These are phyloP conservation scores for Mucor racemosus DNA, from an alignment of 371 early-diverging fungal genomes.

Conservation along the genomic window DNA sequence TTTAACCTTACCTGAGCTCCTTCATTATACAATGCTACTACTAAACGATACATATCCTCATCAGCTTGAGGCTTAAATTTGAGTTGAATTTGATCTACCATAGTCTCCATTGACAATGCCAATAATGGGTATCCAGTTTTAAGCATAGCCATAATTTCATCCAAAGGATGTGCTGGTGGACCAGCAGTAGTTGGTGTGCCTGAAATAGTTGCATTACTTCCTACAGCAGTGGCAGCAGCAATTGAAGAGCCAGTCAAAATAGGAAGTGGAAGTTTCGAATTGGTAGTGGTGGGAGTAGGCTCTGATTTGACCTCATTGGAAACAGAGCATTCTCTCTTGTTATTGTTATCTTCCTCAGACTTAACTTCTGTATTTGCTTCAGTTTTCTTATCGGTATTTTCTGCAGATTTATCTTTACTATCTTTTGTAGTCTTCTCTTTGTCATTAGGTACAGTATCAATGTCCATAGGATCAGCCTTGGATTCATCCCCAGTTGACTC, in stretches of 20 bases:
- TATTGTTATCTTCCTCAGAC: not conserved
- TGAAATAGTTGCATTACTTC: not conserved
- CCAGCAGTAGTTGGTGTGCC: slow-evolving; percentile 9
- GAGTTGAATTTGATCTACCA: slow-evolving; percentile 94
- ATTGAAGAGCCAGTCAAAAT: not conserved
- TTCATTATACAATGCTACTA: slow-evolving; percentile 88
- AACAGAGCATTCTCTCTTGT: not conserved
- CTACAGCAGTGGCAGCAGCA: not conserved
- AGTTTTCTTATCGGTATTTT: not conserved
- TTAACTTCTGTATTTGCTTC: not conserved
- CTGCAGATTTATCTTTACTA: not conserved
- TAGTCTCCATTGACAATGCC: slow-evolving; percentile 95
- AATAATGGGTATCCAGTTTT: slow-evolving; percentile 95
- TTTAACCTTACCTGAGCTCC: slow-evolving; percentile 74
- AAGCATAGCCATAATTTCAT: slow-evolving; percentile 95
- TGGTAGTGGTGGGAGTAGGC: not conserved
- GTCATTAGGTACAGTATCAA: not conserved
- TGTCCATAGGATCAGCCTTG: not conserved
- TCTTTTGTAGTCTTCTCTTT: not conserved
- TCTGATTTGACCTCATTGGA: slow-evolving; percentile 11
- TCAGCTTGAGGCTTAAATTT: slow-evolving; percentile 92
- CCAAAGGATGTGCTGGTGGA: slow-evolving; percentile 61
- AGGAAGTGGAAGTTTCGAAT: slow-evolving; percentile 2
- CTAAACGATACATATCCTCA: slow-evolving; percentile 94
- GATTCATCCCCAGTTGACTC: not conserved